phyloP scores from a whole-genome alignment of 2,329 filamentous ascomycete genomes.

The Nigrospora sphaerica region DNA sequence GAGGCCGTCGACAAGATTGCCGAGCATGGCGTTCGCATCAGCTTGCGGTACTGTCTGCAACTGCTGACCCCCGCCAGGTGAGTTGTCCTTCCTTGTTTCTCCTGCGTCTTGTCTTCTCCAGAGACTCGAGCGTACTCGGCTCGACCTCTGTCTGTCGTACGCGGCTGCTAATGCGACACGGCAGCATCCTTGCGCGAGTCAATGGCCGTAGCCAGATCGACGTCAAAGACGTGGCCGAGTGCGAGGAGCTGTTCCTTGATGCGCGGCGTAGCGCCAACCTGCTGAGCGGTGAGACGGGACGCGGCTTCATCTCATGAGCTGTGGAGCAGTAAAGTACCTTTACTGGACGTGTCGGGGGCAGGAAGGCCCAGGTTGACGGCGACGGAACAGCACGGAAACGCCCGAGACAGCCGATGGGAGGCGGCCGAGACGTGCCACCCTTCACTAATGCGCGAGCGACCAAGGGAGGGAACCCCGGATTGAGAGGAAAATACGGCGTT shows the following conservation, averaged over 20 bases:
- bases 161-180: slow-evolving; percentile 18
- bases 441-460: slow-evolving; percentile 10
- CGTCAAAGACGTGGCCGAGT: slow-evolving; percentile 70
- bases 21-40: slow-evolving; percentile 80
- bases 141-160: slow-evolving; percentile 12
- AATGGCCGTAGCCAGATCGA: slow-evolving; percentile 73
- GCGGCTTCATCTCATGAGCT: slow-evolving; percentile 55
- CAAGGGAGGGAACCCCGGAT: no score
- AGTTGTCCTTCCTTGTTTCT: slow-evolving; percentile 21
- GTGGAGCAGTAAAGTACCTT: slow-evolving; percentile 1
- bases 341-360: neutral
- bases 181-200: slow-evolving; percentile 79
- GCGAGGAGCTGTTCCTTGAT: slow-evolving; percentile 78
- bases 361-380: neutral
- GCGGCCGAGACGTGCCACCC: slow-evolving; percentile 7
- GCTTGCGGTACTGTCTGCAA: slow-evolving; percentile 87
- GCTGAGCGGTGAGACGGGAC: slow-evolving; percentile 54
- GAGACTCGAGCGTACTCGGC: neutral
- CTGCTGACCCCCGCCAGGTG: slow-evolving; percentile 77
- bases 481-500: slow-evolving; percentile 2
- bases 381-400: slow-evolving; percentile 1
- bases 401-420: slow-evolving; percentile 11
- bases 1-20: slow-evolving; percentile 82
- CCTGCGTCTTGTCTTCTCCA: slow-evolving; percentile 12
- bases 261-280: slow-evolving; percentile 70